A percentile compares a stretch with the other conserved stretches of the same genome.
Evolutionary conservation across 352 stramenopile genomes (phyloP).

Genomic region (Poterioochromonas sp.): DNA sequence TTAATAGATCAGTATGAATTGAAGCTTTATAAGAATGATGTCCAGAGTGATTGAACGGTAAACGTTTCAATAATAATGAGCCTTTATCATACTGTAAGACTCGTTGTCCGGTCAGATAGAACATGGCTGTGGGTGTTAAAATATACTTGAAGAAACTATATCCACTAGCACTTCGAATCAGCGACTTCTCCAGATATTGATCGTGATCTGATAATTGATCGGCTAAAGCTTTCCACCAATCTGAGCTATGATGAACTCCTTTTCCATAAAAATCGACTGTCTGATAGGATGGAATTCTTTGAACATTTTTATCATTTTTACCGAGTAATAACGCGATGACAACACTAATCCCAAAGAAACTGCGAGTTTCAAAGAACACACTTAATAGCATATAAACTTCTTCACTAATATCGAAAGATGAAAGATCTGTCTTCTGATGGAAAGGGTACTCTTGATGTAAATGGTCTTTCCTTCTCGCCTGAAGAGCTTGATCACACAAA

Average conservation of each 20-base stretch:
- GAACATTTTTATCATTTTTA: background rate
- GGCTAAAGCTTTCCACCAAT: constrained; percentile 27
- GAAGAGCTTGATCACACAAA: constrained; percentile 18
- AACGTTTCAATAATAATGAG: too few species aligned
- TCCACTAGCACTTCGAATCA: too few species aligned
- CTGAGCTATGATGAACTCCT: background rate
- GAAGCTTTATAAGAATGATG: too few species aligned
- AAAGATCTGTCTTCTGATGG: background rate
- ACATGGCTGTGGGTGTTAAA: too few species aligned
- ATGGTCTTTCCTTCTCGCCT: background rate
- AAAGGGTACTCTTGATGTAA: background rate
- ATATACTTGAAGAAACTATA: too few species aligned
- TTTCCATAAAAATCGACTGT: background rate
- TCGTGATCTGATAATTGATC: background rate
- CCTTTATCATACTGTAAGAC: too few species aligned
- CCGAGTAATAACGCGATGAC: background rate
- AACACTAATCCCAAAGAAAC: background rate
- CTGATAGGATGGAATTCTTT: background rate
- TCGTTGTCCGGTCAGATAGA: too few species aligned
- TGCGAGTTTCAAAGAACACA: background rate
- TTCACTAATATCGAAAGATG: background rate
- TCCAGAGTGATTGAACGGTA: too few species aligned
- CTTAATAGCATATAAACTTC: constrained; percentile 15
- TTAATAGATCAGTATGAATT: too few species aligned
- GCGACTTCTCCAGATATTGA: too few species aligned